Base-by-base conservation (phyloP, 139 green algal species). In the Tetradesmus obliquus region DNA sequence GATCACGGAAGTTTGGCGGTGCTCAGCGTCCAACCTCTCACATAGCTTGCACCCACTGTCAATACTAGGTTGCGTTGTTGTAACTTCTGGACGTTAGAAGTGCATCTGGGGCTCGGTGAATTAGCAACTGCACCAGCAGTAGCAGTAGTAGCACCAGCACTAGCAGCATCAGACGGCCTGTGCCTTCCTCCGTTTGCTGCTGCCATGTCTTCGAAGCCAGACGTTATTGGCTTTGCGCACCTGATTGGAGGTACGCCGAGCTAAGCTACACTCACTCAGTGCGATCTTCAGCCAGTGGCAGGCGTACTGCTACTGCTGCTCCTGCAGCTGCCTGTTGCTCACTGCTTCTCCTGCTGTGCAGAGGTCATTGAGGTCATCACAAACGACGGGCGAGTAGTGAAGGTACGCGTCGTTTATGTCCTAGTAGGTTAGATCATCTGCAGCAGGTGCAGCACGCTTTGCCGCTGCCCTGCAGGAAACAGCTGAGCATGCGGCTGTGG, bases 301-400 rank as follows among this genome's bases (percentile, higher is more conserved):
- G 9, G 60, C 8, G 32, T 22, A 45, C 7, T 72, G 15, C 17
- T 51, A 13, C 84, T 88, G 84, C 85, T 71, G 0, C 76, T 82
- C 6, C 76, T 10, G 1, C 76, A 55, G 76, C 76, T 82, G 72
- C 72, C n/a, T 9, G 2, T 24, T 22, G 6, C 17, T 58, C 9
- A 2, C 71, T 72, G 9, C 2, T 20, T 54, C 32, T 71, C 62
- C 62, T 55, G 72, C 22, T 55, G 20, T 88, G 90, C 92, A 93
- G 93, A 57, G 7, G 91, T 90, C 5, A 94, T 99, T 0, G 94
- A 94, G 0, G 95, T 99, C 1, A 96, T 99, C 71, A 98, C 97
- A 12, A 98, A 97, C 84, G 98, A 99, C 76, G 98, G 98, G 0
- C 93, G 97, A 2, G 94, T 97, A 84, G 96, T 99, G 69, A 94